Base-by-base conservation (phyloP, 2,329 filamentous ascomycete genomes). In the Neonectria sp. region DNA sequence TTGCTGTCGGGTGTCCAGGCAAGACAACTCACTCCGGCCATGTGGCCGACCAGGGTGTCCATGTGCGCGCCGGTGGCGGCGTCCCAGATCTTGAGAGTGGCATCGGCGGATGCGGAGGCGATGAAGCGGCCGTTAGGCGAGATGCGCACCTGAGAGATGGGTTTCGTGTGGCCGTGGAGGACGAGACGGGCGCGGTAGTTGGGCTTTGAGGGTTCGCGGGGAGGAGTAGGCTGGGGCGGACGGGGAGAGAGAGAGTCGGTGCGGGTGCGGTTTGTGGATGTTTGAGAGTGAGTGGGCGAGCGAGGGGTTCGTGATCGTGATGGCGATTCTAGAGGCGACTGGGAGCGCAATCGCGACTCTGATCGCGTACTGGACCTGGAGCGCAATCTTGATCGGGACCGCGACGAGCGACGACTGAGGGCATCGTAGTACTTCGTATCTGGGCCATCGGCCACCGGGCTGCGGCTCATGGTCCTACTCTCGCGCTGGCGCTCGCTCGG, bases 1-100 rank as follows among this genome's bases (percentile, higher is more conserved):
- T 91, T 91, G 68, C 92, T 94, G 79, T 98, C 95, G 0, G 95
- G 95, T 67, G 92, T 92, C 96, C 96, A 99, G n/a, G 95, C 92
- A 55, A 99, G 88, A 45, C 95, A 95, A 35, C 93, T 97, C 21
- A 99, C 90, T 68, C 96, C 96, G 0, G 95, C 95, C 78, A 98
- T 89, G 82, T 99, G 96, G 7, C 95, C 96, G 76, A 97, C 93
- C 27, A 99, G 89, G 0, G 94, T 97, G 76, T 97, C 93, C 78
- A 95, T 90, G 68, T 96, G 91, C 63, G 87, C 88, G 55, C 95
- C 95, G 0, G 92, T 95, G 1, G 82, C 80, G 1, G 93, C 91
- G 78, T 95, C 90, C 95, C 96, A 99, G 66, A 98, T 91, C 81
- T 96, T 97, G 77, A 97, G 89, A 8, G 94, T 96, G 61, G 90